Base-by-base conservation (phyloP, 2,329 filamentous ascomycete species). In the Ceratocystis harringtonii region DNA sequence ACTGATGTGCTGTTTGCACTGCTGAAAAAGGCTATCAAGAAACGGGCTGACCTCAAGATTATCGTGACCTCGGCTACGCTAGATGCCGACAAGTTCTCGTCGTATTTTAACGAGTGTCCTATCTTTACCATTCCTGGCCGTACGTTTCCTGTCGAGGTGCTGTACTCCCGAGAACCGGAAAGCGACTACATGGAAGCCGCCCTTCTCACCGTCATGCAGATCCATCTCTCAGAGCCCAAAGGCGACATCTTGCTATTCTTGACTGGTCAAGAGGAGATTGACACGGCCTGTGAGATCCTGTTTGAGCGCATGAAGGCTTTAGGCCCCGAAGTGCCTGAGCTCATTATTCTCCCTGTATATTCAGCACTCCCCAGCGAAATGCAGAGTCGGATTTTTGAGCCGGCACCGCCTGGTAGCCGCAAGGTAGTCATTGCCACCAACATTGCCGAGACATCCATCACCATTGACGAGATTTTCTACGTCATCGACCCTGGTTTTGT, bases 351-450 rank as follows among this genome's bases (percentile, higher is more conserved):
- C 4, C 95, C 95, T 0, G 92, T 99, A n/a, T 99, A 99, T 72
- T 92, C 92, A 66, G 89, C 90, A 0, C 80, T 99, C 30, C 94
- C 94, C 0, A 91, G 86, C 68, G 95, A 99, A 74, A 92, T 95
- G 79, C 92, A 96, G 72, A 94, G 88, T 70, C 84, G 84, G 66
- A 96, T 99, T 68, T 99, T 99, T 72, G 94, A 99, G 36, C 92
- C 92, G 1, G 89, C 94, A 0, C 90, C 92, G 0, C 81, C 86
- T 0, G 92, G 92, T 17, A 85, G 84, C 64, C 83, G 94, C 65
- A 99, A 99, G 75, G 91, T 97, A 1, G 90, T 99, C 67, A 95
- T 99, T 72, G 94, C 94, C 1, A 99, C 94, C 44, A 99, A 99
- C 71, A 99, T 99, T 72, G 94, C 94, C 0, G 94, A 99, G 73